phyloP scores from a whole-genome alignment of 148 eudicot genomes.

The Euryodendron excelsum region DNA sequence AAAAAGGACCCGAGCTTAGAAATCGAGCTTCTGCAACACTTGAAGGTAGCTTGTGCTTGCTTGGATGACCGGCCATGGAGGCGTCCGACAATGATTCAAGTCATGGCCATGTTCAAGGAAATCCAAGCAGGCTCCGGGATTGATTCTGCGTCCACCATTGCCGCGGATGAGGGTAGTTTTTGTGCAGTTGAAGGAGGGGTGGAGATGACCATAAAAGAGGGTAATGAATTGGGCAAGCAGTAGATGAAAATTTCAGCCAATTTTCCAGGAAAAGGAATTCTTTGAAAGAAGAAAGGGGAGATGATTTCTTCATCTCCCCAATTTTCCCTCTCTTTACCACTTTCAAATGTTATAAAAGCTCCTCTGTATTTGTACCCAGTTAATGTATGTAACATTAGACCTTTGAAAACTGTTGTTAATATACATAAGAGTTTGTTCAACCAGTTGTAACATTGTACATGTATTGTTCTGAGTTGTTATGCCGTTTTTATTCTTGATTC shows the following conservation, averaged over 20 bases:
- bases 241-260: background rate
- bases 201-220: slow-evolving; percentile 23
- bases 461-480: background rate
- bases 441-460: slow-evolving; percentile 25
- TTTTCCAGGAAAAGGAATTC: background rate
- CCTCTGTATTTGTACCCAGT: background rate
- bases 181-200: slow-evolving; percentile 22
- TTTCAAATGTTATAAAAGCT: background rate
- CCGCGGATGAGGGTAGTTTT: slow-evolving; percentile 44
- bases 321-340: background rate
- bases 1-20: slow-evolving; percentile 67
- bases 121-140: slow-evolving; percentile 83
- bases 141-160: slow-evolving; percentile 56
- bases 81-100: slow-evolving; percentile 94
- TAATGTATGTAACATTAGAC: slow-evolving; percentile 16
- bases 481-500: slow-evolving; percentile 3
- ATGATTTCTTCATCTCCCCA: background rate
- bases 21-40: slow-evolving; percentile 67
- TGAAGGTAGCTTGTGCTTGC: slow-evolving; percentile 79
- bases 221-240: slow-evolving; percentile 9
- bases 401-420: slow-evolving; percentile 6
- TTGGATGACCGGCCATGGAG: slow-evolving; percentile 74
- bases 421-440: slow-evolving; percentile 21
- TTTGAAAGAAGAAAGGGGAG: slow-evolving; percentile 14
- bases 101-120: slow-evolving; percentile 94